Conservation (phyloP, 257 asterid genomes). For the Henckelia pumila region DNA sequence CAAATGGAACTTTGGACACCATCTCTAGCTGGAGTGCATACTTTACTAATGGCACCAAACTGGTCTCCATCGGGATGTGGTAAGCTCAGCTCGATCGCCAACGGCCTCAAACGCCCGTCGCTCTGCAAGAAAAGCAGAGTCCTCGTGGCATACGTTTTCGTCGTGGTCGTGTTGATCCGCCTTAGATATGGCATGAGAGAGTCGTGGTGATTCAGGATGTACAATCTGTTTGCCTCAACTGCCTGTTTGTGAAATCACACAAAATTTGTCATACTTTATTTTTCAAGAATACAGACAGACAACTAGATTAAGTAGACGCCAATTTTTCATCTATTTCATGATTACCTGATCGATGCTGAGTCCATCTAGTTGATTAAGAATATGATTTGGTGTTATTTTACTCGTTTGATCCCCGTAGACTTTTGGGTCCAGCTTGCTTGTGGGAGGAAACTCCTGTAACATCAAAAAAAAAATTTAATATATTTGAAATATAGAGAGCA, state of each 20-base stretch:
- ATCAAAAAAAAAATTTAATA: not conserved
- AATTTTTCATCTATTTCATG: too few relatives aligned
- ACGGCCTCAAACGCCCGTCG: conserved; percentile 44
- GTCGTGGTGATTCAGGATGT: conserved; percentile 60
- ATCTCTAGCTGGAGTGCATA: conserved; percentile 41
- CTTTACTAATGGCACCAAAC: conserved; percentile 41
- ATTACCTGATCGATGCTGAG: conserved; percentile 42
- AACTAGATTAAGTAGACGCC: too few relatives aligned
- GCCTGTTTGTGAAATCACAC: conserved; percentile 31
- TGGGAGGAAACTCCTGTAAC: conserved; percentile 57
- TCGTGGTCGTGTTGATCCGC: conserved; percentile 47
- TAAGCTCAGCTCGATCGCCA: conserved; percentile 53
- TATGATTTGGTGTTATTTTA: conserved; percentile 35
- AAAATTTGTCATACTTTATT: too few relatives aligned
- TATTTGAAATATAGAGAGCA: not conserved
- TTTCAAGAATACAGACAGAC: not conserved
- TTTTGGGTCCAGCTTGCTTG: conserved; percentile 41
- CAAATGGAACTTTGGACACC: conserved; percentile 39
- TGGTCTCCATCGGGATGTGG: conserved; percentile 48
- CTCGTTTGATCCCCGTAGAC: conserved; percentile 50
- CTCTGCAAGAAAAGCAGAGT: conserved; percentile 46
- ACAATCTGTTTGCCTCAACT: conserved; percentile 30
- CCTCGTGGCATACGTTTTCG: conserved; percentile 52
- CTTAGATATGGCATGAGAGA: conserved; percentile 49
- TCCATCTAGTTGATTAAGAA: conserved; percentile 39